Base-by-base conservation (phyloP, 257 asterid species). In the Handroanthus guayacan region DNA sequence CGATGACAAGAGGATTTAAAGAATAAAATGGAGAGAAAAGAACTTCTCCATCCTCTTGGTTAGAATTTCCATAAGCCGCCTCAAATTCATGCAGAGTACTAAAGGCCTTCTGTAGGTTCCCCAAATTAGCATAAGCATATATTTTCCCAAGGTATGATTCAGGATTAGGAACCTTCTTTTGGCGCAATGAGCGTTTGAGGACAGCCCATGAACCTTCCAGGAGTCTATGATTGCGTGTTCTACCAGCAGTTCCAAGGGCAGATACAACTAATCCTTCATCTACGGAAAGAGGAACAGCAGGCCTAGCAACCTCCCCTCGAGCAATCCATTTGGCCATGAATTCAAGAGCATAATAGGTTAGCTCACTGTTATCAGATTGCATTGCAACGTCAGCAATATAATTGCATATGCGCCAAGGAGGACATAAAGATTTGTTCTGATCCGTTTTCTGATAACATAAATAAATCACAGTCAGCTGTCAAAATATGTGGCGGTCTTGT, bases 201-300 rank as follows among this genome's bases (percentile, higher is more conserved):
- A 93, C 79, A 71, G 87, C 86, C 98, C 98, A 95, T 18, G 99
- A 85, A 69, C 83, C 97, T 9, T 90, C 97, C 76, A 92, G 69
- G 75, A 95, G 97, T 78, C 78, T 88, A 68, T 92, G 67, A 82
- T 77, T 81, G 82, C 74, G 86, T 1, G 94, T 87, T 88, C 98
- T 89, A 68, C 91, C 92, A 14, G 97, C 97, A 83, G 98, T 95
- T 76, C 89, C 94, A 69, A 95, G 88, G 51, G 96, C 90, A 79
- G 97, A 87, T 44, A 87, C 81, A 66, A 89, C 63, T 71, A 95
- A 76, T 45, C 98, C 99, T 84, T 92, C 97, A 71, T 86, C 84
- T 34, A 84, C 94, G 56, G 97, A 82, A 18, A 83, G 85, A 50
- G 50, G 77, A 76, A 82, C 84, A 65, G 88, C 80, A 48, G 98